A percentile compares a stretch with the other conserved stretches of the same genome.
Evolutionary conservation across 1,139 yeast species (phyloP).

Genomic region (Taphrina deformans): DNA sequence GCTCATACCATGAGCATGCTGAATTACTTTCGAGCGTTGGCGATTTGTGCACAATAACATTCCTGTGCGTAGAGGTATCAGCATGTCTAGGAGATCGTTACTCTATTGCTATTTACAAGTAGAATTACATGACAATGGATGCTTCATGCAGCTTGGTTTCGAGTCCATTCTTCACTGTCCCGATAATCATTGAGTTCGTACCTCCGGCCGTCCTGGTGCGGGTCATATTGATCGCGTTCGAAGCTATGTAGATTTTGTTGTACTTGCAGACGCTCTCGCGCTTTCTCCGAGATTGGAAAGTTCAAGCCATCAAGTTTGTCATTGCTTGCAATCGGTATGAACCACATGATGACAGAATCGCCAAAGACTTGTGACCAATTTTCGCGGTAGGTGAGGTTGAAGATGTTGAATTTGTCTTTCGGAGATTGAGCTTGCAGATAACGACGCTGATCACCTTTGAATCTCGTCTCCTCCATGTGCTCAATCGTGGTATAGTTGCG

Average conservation of each 20-base stretch:
- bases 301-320: constrained; percentile 4
- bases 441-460: constrained; percentile 46
- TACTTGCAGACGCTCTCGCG: constrained; percentile 12
- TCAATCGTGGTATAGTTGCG: constrained; percentile 81
- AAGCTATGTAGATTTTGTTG: constrained; percentile 21
- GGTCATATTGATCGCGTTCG: neutral
- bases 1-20: neutral
- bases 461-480: constrained; percentile 61
- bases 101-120: too few species aligned
- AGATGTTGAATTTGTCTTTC: constrained; percentile 58
- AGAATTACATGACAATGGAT: neutral
- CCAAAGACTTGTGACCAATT: constrained; percentile 83
- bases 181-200: constrained; percentile 10
- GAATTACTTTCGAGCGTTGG: neutral
- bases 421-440: constrained; percentile 39
- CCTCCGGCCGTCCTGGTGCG: neutral
- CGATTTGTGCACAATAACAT: neutral
- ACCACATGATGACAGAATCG: constrained; percentile 60
- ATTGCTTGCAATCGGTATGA: constrained; percentile 56
- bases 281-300: constrained; percentile 14
- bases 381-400: constrained; percentile 62
- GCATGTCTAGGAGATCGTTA: too few species aligned
- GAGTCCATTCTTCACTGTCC: neutral
- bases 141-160: neutral
- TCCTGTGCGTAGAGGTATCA: too few species aligned